Evolutionary conservation across 2,329 filamentous ascomycete genomes (phyloP).

Genomic region (Fusarium nygamai): DNA sequence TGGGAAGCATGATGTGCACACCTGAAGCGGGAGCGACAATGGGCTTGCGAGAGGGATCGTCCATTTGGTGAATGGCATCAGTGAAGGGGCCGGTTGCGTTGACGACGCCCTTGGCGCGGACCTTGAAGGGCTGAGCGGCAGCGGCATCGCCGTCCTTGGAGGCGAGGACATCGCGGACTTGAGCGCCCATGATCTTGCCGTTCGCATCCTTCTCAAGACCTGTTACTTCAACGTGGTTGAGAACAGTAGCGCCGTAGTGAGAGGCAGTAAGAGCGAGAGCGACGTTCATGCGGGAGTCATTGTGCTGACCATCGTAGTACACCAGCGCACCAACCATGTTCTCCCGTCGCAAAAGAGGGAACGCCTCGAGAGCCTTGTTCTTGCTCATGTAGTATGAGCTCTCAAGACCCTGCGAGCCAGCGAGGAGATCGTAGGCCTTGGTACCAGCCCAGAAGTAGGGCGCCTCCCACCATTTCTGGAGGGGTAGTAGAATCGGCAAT

Average conservation of each 20-base stretch:
- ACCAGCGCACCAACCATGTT: slow-evolving; percentile 81
- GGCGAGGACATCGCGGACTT: slow-evolving; percentile 65
- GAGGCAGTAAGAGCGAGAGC: slow-evolving; percentile 83
- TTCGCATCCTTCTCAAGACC: slow-evolving; percentile 74
- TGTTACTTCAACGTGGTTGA: slow-evolving; percentile 85
- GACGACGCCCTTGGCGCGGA: slow-evolving; percentile 82
- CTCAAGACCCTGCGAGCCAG: slow-evolving; percentile 84
- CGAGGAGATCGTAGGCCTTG: slow-evolving; percentile 84
- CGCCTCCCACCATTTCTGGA: slow-evolving; percentile 85
- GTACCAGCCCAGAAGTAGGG: slow-evolving; percentile 77
- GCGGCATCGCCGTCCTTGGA: slow-evolving; percentile 67
- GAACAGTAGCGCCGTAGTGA: slow-evolving; percentile 80
- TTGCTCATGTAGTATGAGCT: slow-evolving; percentile 84
- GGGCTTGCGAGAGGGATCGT: slow-evolving; percentile 73
- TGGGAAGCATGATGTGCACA: slow-evolving; percentile 84
- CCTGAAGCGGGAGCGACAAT: slow-evolving; percentile 84
- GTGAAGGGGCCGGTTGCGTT: slow-evolving; percentile 87
- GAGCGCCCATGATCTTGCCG: slow-evolving; percentile 76
- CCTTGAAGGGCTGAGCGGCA: slow-evolving; percentile 64
- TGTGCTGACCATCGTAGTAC: slow-evolving; percentile 89
- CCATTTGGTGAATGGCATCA: slow-evolving; percentile 82
- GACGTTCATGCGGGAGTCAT: slow-evolving; percentile 89
- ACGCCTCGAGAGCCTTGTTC: slow-evolving; percentile 79
- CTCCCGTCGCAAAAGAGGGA: slow-evolving; percentile 80
- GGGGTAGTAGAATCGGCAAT: slow-evolving; percentile 84